Evolutionary conservation across 2,329 filamentous ascomycete genomes (phyloP).

Genomic region (Trichoderma brevicompactum): DNA sequence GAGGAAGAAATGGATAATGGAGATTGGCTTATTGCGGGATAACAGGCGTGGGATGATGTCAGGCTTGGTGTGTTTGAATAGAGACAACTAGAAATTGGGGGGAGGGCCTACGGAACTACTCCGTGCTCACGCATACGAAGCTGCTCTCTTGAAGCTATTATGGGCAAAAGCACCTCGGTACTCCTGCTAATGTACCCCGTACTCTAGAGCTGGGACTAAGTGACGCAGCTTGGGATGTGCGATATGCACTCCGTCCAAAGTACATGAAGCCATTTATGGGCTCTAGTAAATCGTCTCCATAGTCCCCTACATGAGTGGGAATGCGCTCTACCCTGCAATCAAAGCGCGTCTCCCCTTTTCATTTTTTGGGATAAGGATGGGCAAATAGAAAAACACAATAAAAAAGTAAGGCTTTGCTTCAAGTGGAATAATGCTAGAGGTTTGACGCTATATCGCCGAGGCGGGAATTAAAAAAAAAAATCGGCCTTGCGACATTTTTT

Average conservation of each 20-base stretch:
- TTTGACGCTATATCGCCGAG: slow-evolving; percentile 13
- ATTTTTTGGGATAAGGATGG: neutral
- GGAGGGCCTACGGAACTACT: slow-evolving; percentile 10
- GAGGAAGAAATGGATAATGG: neutral
- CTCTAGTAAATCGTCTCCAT: slow-evolving; percentile 19
- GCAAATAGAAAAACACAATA: neutral
- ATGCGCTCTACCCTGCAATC: slow-evolving; percentile 21
- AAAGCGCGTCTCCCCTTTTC: slow-evolving; percentile 7
- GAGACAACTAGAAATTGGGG: too few relatives aligned
- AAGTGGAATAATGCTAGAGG: slow-evolving; percentile 4
- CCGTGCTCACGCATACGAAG: slow-evolving; percentile 2
- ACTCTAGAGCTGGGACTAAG: slow-evolving; percentile 1
- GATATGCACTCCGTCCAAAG: slow-evolving; percentile 1
- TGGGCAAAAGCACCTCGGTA: slow-evolving; percentile 7
- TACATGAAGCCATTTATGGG: slow-evolving; percentile 18
- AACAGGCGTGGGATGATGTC: slow-evolving; percentile 6
- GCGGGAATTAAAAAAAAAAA: neutral
- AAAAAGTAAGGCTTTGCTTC: slow-evolving; percentile 16
- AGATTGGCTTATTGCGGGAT: slow-evolving; percentile 4
- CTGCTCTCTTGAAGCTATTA: neutral
- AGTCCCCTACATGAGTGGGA: slow-evolving; percentile 13
- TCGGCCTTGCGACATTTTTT: slow-evolving; percentile 14
- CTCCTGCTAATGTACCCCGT: slow-evolving; percentile 23
- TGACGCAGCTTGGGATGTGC: slow-evolving; percentile 8
- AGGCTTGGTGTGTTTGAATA: neutral